These are phyloP conservation scores for Excoecaria agallocha DNA, from an alignment of 345 rosid genomes.

Conservation along the genomic window DNA sequence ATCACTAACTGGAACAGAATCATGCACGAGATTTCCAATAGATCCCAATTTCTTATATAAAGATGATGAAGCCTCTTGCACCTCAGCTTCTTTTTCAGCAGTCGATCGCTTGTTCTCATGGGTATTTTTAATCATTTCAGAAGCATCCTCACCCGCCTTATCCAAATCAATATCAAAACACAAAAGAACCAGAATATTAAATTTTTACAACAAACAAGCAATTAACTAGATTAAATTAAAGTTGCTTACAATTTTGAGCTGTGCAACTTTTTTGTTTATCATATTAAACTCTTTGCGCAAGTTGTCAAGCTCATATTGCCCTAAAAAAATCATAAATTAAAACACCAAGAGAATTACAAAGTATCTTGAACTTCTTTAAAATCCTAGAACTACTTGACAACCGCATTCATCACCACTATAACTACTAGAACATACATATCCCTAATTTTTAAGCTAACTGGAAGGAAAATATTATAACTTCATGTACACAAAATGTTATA, in stretches of 20 bases:
- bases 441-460: no score
- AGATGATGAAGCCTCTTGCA: constrained; percentile 49
- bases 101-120: constrained; percentile 52
- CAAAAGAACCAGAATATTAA: no score
- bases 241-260: constrained; percentile 62
- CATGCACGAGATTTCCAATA: constrained; percentile 86
- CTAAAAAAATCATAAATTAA: constrained; percentile 27
- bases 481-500: not conserved
- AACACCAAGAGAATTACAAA: not conserved
- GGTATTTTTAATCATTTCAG: constrained; percentile 51
- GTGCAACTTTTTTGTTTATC: constrained; percentile 64
- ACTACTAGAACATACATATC: no score
- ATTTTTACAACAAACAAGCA: not conserved
- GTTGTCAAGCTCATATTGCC: constrained; percentile 65
- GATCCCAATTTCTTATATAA: constrained; percentile 56
- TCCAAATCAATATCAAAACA: not conserved
- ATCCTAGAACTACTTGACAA: no score
- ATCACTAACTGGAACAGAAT: constrained; percentile 68
- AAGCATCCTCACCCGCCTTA: constrained; percentile 52
- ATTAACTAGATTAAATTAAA: not conserved
- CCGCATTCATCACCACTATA: no score
- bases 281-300: constrained; percentile 66
- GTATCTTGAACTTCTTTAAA: no score
- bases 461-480: no score
- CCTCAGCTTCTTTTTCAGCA: constrained; percentile 65